A percentile compares a stretch with the other conserved stretches of the same genome.
Conservation (phyloP, 306 rosid species). For the Cajanus cajan region DNA sequence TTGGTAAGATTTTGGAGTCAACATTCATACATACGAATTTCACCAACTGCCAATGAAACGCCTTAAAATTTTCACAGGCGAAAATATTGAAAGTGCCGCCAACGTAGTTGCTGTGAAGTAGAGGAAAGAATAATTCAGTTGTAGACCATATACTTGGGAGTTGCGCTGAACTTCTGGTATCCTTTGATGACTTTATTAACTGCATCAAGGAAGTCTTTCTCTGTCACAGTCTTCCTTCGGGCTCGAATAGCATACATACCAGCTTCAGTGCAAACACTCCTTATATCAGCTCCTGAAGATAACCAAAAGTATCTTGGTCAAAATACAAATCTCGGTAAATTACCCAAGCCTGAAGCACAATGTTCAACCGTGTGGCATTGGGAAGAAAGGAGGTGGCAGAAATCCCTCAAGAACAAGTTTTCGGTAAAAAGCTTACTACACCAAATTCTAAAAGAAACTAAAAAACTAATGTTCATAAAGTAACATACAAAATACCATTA, state of each 20-base stretch:
- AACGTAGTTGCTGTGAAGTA: neutral
- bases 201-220: slow-evolving; percentile 90
- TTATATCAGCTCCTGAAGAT: slow-evolving; percentile 79
- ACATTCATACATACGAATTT: neutral
- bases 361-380: neutral
- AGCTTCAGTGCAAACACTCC: slow-evolving; percentile 91
- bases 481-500: neutral
- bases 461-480: neutral
- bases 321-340: slow-evolving; percentile 10
- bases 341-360: neutral
- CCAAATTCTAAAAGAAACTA: neutral
- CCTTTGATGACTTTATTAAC: slow-evolving; percentile 93
- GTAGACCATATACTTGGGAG: slow-evolving; percentile 91
- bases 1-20: neutral
- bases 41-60: neutral
- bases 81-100: neutral
- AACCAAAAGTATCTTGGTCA: slow-evolving; percentile 6
- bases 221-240: slow-evolving; percentile 84
- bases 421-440: neutral
- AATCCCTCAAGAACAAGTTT: neutral
- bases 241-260: slow-evolving; percentile 93
- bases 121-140: slow-evolving; percentile 44
- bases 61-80: neutral
- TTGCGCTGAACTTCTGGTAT: slow-evolving; percentile 90
- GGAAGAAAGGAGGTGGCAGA: neutral